Evolutionary conservation across 768 basidiomycete genomes (phyloP), one percentile per base, ranked within the genome.

Genomic region (Boletus reticulatus): DNA sequence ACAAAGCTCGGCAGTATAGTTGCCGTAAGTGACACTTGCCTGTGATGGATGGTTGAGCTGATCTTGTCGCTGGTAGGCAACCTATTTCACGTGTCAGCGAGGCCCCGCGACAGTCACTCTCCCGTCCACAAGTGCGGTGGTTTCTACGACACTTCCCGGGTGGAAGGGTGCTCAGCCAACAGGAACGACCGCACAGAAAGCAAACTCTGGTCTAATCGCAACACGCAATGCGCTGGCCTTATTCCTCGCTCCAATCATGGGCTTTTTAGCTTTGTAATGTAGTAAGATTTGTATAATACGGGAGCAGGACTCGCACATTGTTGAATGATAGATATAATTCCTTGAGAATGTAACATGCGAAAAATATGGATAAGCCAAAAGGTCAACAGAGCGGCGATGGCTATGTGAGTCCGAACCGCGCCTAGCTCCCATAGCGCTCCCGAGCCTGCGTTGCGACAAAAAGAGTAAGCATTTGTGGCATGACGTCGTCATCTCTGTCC

Each of bases 21-120:
- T 43, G 88, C 85, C 27, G 89, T 85, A 58, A 54, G 76, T 67
- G 71, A 63, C 24, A 31, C 31, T 17, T 31, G 47, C 22, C 45
- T 32, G 17, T 41, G 13, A 1, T 16, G 4, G 19, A 27, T 24
- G 43, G 29, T 29, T 16, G 20, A 45, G n/a, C 60, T 60, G 38
- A 66, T 14, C 5, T n/a, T 4, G 16, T 54, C 38, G 38, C 29
- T 39, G 36, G 11, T 56, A 87, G 86, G 86, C 75, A 43, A 86
- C 76, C 58, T 93, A 91, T 75, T 80, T 90, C 63, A 81, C 78
- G 6, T 91, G 90, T 61, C 82, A 90, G 70, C 80, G 83, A 62
- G 90, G 90, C 24, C 76, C 77, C 5, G 76, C 81, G 13, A 84
- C 82, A 20, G 73, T 65, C 41, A 74, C 81, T 31, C 66, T 83